A percentile compares a stretch with the other conserved stretches of the same genome.
phyloP scores from a whole-genome alignment of 2,329 filamentous ascomycete species.

The Stylonectria norvegica region DNA sequence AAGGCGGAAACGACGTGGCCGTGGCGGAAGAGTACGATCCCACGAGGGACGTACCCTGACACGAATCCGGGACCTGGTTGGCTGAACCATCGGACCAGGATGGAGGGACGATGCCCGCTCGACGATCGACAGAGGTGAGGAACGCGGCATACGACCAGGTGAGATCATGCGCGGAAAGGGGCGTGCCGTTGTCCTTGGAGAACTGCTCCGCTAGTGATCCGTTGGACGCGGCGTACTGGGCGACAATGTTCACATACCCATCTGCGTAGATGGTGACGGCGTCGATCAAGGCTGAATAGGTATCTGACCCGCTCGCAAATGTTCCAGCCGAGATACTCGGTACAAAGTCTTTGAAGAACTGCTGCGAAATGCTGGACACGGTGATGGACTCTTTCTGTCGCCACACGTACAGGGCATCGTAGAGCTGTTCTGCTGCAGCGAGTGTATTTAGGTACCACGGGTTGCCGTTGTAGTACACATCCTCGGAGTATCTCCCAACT shows the following conservation, averaged over 20 bases:
- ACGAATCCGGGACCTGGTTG: conserved; percentile 47
- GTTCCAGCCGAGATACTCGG: conserved; percentile 58
- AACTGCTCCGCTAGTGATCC: conserved; percentile 70
- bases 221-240: conserved; percentile 57
- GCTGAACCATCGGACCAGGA: conserved; percentile 52
- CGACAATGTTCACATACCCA: conserved; percentile 59
- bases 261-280: conserved; percentile 58
- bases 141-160: conserved; percentile 74
- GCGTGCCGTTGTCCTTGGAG: conserved; percentile 48
- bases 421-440: conserved; percentile 76
- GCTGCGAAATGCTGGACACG: conserved; percentile 60
- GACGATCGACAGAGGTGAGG: conserved; percentile 58
- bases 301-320: conserved; percentile 47
- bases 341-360: conserved; percentile 68
- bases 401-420: conserved; percentile 73
- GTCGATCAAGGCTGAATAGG: conserved; percentile 53
- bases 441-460: conserved; percentile 78
- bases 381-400: conserved; percentile 58
- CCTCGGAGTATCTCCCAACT: conserved; percentile 67
- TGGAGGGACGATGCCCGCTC: conserved; percentile 51
- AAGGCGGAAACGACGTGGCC: conserved; percentile 46
- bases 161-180: conserved; percentile 62
- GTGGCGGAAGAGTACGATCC: conserved; percentile 53
- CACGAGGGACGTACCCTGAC: conserved; percentile 42
- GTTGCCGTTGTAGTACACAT: conserved; percentile 73